Base-by-base conservation (phyloP, 164 flowering plant species). In the Macadamia integrifolia region DNA sequence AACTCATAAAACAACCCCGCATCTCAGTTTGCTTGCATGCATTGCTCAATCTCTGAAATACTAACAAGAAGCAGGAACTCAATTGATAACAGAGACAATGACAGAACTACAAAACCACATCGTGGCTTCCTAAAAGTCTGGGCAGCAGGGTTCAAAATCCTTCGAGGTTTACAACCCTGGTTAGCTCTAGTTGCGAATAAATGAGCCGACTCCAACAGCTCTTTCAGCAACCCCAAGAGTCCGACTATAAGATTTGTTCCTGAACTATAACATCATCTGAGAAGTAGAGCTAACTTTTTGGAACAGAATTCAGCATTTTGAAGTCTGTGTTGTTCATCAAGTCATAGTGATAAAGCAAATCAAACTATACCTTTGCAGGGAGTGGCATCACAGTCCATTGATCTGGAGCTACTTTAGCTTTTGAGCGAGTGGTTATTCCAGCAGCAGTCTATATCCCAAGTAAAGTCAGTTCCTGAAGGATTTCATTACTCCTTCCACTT, bases 371-470 rank as follows among this genome's bases (percentile, higher is more conserved):
- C 94, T 94, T 94, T 58, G 78, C 85, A 71, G 91, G 91, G 73
- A 94, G 97, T 18, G 97, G 86, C 72, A 94, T 74, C 77, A 80
- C 15, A 3, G 92, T 89, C 99, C 99, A 92, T 61, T 83, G 89
- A 61, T 92, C 95, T 49, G 97, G 99, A 77, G 85, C 82, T 64
- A 70, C 53, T 79, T 83, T 94, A 65, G 93, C 88, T 78, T 83
- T 88, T 65, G 99, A 87, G 50, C 98, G 91, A 71, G 99, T 94
- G 60, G 83, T 85, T 72, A 94, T 89, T 32, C 98, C 96, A 72
- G 85, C 79, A 72, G 74, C 58, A 65, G 90, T 79, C 97, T 94
- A 60, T 48, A 18, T 81, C 6, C 63, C 71, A 49, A 69, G 44
- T 28, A 60, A 62, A 0, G 44, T 73, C 46, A 76, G 72, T 67